These are phyloP conservation scores for Nothophoma quercina DNA, from an alignment of 2,329 filamentous ascomycete species.

Conservation along the genomic window DNA sequence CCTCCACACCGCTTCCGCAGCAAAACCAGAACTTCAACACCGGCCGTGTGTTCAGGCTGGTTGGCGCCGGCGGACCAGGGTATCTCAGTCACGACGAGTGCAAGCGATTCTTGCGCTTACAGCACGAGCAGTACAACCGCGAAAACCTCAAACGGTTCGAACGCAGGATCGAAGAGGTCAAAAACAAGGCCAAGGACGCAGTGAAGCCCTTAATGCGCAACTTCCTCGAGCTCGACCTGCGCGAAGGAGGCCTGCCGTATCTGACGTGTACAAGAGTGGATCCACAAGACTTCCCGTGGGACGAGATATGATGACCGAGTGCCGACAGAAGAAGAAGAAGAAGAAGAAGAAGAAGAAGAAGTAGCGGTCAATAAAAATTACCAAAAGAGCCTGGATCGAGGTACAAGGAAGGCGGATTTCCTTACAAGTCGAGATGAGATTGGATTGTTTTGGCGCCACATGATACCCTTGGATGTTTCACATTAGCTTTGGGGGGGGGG, in stretches of 20 bases:
- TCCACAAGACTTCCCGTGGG: constrained; percentile 70
- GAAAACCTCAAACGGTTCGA: constrained; percentile 90
- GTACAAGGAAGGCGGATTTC: neutral
- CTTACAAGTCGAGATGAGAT: neutral
- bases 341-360: neutral
- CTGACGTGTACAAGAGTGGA: constrained; percentile 71
- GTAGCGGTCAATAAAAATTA: too few relatives aligned
- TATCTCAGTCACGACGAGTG: constrained; percentile 88
- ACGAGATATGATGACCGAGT: constrained; percentile 42
- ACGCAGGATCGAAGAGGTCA: constrained; percentile 86
- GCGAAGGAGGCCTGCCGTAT: constrained; percentile 63
- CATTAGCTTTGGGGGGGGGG: too few relatives aligned
- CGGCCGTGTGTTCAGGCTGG: constrained; percentile 78
- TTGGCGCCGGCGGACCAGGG: constrained; percentile 69
- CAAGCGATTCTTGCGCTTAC: constrained; percentile 86
- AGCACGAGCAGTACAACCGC: constrained; percentile 80
- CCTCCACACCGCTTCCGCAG: constrained; percentile 19
- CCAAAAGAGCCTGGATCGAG: too few relatives aligned
- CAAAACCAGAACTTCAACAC: constrained; percentile 58
- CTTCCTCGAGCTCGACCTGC: constrained; percentile 80
- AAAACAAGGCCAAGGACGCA: constrained; percentile 79
- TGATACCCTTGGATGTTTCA: constrained; percentile 12
- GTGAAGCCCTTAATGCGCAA: constrained; percentile 88
- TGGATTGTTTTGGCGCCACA: constrained; percentile 2
- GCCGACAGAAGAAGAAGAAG: neutral